These are phyloP conservation scores for Inga leiocalycina DNA, from an alignment of 306 rosid genomes.

Conservation along the genomic window DNA sequence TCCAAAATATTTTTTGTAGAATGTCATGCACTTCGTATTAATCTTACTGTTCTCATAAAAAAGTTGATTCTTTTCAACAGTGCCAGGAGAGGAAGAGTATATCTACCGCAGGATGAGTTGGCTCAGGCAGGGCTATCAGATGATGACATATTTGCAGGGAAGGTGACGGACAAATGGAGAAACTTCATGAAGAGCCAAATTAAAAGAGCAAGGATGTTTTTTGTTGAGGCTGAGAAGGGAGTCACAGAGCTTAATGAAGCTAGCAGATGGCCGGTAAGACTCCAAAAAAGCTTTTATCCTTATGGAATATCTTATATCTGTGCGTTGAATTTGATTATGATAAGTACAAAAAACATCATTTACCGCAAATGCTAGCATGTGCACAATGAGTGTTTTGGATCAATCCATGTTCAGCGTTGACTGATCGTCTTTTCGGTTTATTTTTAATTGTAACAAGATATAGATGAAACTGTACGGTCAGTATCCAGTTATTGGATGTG, in stretches of 20 bases:
- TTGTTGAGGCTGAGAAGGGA: slow-evolving; percentile 63
- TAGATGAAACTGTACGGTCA: not conserved
- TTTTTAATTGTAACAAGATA: not conserved
- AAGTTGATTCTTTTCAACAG: slow-evolving; percentile 33
- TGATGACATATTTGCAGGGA: slow-evolving; percentile 56
- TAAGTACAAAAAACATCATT: not conserved
- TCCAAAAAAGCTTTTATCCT: not conserved
- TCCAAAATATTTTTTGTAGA: not conserved
- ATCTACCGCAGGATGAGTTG: slow-evolving; percentile 69
- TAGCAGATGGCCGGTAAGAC: slow-evolving; percentile 73
- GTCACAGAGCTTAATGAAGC: slow-evolving; percentile 55
- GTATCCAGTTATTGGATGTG: slow-evolving; percentile 10
- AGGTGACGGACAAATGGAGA: slow-evolving; percentile 69
- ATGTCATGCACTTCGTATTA: slow-evolving; percentile 9
- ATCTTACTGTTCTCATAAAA: slow-evolving; percentile 11
- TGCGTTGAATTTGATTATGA: not conserved
- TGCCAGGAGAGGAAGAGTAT: slow-evolving; percentile 63
- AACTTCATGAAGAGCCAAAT: slow-evolving; percentile 66
- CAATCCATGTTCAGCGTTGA: not conserved
- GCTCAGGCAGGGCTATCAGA: slow-evolving; percentile 65
- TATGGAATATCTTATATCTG: slow-evolving; percentile 9
- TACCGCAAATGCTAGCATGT: not conserved
- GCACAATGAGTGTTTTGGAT: not conserved
- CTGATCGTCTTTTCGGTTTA: not conserved
- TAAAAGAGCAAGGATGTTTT: slow-evolving; percentile 63